phyloP scores from a whole-genome alignment of 106 monocot species.

The Phalaenopsis equestris region DNA sequence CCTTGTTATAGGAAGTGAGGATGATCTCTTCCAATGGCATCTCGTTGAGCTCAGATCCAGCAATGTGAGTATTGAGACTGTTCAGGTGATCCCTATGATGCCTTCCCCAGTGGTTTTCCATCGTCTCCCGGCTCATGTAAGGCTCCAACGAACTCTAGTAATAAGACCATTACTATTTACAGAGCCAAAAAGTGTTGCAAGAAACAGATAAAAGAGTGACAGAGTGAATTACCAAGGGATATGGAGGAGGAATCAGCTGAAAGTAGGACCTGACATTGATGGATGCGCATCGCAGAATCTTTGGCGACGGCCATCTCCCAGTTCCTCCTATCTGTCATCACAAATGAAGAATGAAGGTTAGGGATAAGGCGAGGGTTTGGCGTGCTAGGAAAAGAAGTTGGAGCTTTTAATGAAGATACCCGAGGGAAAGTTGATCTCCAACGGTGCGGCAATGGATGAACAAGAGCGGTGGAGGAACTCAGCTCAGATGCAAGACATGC shows the following conservation, averaged over 20 bases:
- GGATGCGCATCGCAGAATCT: conserved; percentile 4
- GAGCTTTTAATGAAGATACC: background rate
- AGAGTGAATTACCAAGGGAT: conserved; percentile 24
- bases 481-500: background rate
- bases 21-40: conserved; percentile 53
- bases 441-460: background rate
- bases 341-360: background rate
- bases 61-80: conserved; percentile 53
- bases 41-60: conserved; percentile 46
- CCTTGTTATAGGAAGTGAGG: conserved; percentile 60
- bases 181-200: background rate
- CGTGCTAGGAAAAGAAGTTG: too few relatives aligned
- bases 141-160: conserved; percentile 74
- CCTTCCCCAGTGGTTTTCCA: conserved; percentile 73
- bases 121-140: conserved; percentile 63
- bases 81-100: conserved; percentile 72
- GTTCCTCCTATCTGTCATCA: background rate
- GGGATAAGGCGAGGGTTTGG: background rate
- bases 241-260: conserved; percentile 49
- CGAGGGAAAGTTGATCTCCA: background rate
- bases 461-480: conserved; percentile 2
- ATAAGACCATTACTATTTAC: background rate
- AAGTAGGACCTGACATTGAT: conserved; percentile 16
- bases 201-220: background rate
- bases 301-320: conserved; percentile 9